Conservation (phyloP, 805 yeast genomes). For the Millerozyma acaciae region DNA sequence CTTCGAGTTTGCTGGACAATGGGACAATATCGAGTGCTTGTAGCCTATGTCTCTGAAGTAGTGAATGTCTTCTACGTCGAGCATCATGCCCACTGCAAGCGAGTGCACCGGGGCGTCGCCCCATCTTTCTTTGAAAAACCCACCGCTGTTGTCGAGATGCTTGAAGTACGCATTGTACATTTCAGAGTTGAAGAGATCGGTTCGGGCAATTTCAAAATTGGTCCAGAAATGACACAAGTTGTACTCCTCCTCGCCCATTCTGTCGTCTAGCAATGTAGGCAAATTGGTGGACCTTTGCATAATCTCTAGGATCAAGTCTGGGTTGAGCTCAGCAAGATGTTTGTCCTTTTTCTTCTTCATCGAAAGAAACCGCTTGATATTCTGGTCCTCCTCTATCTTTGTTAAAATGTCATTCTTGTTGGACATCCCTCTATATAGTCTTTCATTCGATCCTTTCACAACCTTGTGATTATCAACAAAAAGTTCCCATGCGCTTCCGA, state of each 20-base stretch:
- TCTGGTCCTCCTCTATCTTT: conserved; percentile 26
- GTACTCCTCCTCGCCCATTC: conserved; percentile 63
- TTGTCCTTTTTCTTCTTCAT: conserved; percentile 19
- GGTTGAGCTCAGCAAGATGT: conserved; percentile 20
- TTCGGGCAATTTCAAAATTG: conserved; percentile 85
- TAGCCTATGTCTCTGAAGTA: conserved; percentile 93
- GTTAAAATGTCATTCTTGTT: conserved; percentile 17
- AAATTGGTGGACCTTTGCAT: conserved; percentile 32
- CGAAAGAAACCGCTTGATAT: conserved; percentile 19
- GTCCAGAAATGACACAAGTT: conserved; percentile 90
- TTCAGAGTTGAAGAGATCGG: conserved; percentile 66
- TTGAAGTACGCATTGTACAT: conserved; percentile 66
- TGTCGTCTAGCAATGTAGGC: conserved; percentile 43
- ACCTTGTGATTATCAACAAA: conserved; percentile 41
- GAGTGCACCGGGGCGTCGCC: conserved; percentile 97
- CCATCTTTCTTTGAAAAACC: conserved; percentile 92
- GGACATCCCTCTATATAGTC: conserved; percentile 20
- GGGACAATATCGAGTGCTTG: conserved; percentile 72
- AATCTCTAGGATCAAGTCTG: conserved; percentile 32
- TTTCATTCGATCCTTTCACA: conserved; percentile 18
- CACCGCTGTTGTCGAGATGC: conserved; percentile 66
- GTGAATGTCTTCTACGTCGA: conserved; percentile 69
- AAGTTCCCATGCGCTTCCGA: conserved; percentile 68
- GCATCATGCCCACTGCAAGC: conserved; percentile 73
- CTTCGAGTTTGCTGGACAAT: conserved; percentile 69